Evolutionary conservation across 2,329 filamentous ascomycete species (phyloP).

Genomic region (Colletotrichum salicis): DNA sequence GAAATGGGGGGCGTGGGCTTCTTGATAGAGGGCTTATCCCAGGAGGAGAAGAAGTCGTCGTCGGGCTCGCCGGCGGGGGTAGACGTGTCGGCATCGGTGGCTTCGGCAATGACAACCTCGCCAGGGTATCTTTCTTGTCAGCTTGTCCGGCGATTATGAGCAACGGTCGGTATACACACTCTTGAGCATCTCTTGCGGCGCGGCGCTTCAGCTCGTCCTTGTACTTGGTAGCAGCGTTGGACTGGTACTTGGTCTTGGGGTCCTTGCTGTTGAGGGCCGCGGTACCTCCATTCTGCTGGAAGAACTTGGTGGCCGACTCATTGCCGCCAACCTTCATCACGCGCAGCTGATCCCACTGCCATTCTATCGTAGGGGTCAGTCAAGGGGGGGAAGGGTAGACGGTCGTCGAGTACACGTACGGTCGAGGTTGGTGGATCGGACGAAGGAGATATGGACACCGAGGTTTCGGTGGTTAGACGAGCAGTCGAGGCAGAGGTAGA

Average conservation of each 20-base stretch:
- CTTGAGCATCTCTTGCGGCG: conserved; percentile 82
- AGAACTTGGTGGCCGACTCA: conserved; percentile 97
- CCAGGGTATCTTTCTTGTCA: conserved; percentile 74
- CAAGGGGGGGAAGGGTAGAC: neutral
- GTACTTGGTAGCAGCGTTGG: conserved; percentile 92
- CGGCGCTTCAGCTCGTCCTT: conserved; percentile 95
- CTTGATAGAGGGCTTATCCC: conserved; percentile 98
- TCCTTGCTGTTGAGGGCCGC: conserved; percentile 97
- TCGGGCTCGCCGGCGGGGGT: conserved; percentile 85
- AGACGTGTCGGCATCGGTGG: conserved; percentile 69
- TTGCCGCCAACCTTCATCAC: conserved; percentile 99
- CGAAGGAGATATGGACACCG: conserved; percentile 98
- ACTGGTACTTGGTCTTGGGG: conserved; percentile 95
- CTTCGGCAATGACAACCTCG: conserved; percentile 87
- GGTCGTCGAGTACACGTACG: conserved; percentile 73
- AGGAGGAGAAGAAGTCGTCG: conserved; percentile 98
- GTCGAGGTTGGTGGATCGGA: conserved; percentile 97
- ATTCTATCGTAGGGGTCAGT: conserved; percentile 65
- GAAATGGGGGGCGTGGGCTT: conserved; percentile 93
- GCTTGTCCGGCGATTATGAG: conserved; percentile 13
- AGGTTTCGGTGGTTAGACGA: conserved; percentile 97
- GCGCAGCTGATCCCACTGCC: conserved; percentile 99
- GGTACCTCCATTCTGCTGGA: conserved; percentile 94
- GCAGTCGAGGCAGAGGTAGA: conserved; percentile 98
- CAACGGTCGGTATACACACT: conserved; percentile 64